phyloP scores from a whole-genome alignment of 2,329 filamentous ascomycete species.

The Aspergillus novofumigatus region DNA sequence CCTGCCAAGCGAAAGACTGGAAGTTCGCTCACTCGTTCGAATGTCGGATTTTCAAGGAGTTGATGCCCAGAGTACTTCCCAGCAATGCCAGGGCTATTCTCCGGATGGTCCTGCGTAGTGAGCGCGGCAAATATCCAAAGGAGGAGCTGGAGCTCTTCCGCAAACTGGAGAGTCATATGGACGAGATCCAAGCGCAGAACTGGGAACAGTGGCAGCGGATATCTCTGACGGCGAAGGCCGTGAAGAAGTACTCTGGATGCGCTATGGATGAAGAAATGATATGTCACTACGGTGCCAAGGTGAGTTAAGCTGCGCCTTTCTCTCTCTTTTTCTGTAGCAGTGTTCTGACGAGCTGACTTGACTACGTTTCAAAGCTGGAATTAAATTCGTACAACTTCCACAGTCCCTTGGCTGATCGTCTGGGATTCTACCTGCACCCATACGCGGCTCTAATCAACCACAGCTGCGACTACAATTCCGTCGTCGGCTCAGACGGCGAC shows the following conservation, averaged over 20 bases:
- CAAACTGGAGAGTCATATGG: slow-evolving; percentile 46
- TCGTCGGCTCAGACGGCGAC: slow-evolving; percentile 54
- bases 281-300: slow-evolving; percentile 45
- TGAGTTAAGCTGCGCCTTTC: slow-evolving; percentile 18
- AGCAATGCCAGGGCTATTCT: slow-evolving; percentile 54
- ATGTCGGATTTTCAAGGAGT: slow-evolving; percentile 49
- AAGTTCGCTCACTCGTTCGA: slow-evolving; percentile 56
- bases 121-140: slow-evolving; percentile 31
- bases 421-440: slow-evolving; percentile 58
- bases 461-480: slow-evolving; percentile 58
- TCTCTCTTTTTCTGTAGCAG: background rate
- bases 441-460: slow-evolving; percentile 56
- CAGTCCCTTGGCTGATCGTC: slow-evolving; percentile 51
- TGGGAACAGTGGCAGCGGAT: slow-evolving; percentile 46
- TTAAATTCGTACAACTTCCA: slow-evolving; percentile 58
- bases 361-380: slow-evolving; percentile 41
- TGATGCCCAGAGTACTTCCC: slow-evolving; percentile 48
- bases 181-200: slow-evolving; percentile 43
- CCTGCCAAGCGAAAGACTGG: slow-evolving; percentile 59
- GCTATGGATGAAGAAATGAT: slow-evolving; percentile 42
- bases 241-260: slow-evolving; percentile 50
- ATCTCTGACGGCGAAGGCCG: slow-evolving; percentile 51
- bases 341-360: background rate
- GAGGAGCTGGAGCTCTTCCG: slow-evolving; percentile 43
- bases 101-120: slow-evolving; percentile 47